Evolutionary conservation across 2,329 filamentous ascomycete species (phyloP).

Genomic region (Calonectria hawksworthii): DNA sequence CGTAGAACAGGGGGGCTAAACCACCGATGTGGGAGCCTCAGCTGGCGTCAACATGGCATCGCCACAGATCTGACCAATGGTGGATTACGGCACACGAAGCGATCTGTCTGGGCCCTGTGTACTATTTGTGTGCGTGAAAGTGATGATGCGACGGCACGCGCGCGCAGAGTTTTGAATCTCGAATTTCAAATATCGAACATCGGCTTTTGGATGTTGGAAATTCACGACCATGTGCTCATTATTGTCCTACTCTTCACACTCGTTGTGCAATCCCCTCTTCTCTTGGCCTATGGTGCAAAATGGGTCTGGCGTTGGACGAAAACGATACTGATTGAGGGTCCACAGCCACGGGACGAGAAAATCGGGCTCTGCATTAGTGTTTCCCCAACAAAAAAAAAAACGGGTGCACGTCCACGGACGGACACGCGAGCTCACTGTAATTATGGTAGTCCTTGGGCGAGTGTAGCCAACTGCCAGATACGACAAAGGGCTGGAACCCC

Average conservation of each 20-base stretch:
- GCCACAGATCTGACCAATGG: slow-evolving; percentile 17
- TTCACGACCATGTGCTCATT: neutral
- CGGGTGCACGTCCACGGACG: slow-evolving; percentile 15
- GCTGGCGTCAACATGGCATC: neutral
- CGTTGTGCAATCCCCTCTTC: neutral
- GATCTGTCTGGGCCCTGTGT: neutral
- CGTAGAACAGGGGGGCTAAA: neutral
- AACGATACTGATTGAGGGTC: slow-evolving; percentile 17
- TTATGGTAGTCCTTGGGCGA: slow-evolving; percentile 11
- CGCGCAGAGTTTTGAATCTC: neutral
- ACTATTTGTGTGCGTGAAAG: neutral
- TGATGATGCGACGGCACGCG: neutral
- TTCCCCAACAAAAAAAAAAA: slow-evolving; percentile 51
- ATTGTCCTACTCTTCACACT: neutral
- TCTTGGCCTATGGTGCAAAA: neutral
- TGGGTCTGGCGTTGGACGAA: neutral
- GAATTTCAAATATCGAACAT: neutral
- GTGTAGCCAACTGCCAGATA: neutral
- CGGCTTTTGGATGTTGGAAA: neutral
- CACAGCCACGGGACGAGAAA: slow-evolving; percentile 36
- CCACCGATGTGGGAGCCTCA: slow-evolving; percentile 5
- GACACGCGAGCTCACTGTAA: neutral
- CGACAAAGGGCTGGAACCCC: neutral
- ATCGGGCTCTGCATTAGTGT: slow-evolving; percentile 43
- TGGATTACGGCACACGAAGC: slow-evolving; percentile 19